These are phyloP conservation scores for Vigna trinervia DNA, from an alignment of 306 rosid species.

Conservation along the genomic window DNA sequence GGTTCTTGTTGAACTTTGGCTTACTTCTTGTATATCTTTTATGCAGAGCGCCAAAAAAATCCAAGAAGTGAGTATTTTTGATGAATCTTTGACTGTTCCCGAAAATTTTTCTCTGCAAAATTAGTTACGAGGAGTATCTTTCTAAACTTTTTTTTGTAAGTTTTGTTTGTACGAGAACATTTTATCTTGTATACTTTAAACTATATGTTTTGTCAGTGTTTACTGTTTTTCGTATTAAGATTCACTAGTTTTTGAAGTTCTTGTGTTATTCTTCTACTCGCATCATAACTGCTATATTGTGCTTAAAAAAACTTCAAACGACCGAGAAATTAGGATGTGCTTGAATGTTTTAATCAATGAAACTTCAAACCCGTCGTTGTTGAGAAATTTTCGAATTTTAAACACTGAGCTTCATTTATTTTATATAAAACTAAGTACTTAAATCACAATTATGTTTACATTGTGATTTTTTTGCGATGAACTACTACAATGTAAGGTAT, in stretches of 20 bases:
- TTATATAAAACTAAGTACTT: too few relatives aligned
- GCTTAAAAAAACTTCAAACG: too few relatives aligned
- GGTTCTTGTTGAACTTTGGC: neutral
- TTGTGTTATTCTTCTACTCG: neutral
- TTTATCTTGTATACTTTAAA: neutral
- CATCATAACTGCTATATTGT: too few relatives aligned
- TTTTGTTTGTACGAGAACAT: slow-evolving; percentile 16
- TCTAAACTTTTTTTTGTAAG: slow-evolving; percentile 13
- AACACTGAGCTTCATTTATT: too few relatives aligned
- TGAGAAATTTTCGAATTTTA: too few relatives aligned
- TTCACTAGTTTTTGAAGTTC: neutral
- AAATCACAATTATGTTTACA: too few relatives aligned
- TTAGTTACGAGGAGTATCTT: slow-evolving; percentile 1
- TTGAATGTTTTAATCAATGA: too few relatives aligned
- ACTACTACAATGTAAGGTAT: too few relatives aligned
- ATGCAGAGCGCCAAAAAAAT: slow-evolving; percentile 72
- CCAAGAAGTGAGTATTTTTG: slow-evolving; percentile 53
- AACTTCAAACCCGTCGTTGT: too few relatives aligned
- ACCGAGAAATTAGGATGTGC: too few relatives aligned
- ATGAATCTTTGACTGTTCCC: neutral
- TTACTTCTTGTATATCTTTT: neutral
- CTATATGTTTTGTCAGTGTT: neutral
- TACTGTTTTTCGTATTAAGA: neutral
- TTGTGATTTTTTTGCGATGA: too few relatives aligned
- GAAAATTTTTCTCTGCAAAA: neutral